These are phyloP conservation scores for Magnaporthiopsis rhizophila DNA, from an alignment of 2,329 filamentous ascomycete species.

Conservation along the genomic window DNA sequence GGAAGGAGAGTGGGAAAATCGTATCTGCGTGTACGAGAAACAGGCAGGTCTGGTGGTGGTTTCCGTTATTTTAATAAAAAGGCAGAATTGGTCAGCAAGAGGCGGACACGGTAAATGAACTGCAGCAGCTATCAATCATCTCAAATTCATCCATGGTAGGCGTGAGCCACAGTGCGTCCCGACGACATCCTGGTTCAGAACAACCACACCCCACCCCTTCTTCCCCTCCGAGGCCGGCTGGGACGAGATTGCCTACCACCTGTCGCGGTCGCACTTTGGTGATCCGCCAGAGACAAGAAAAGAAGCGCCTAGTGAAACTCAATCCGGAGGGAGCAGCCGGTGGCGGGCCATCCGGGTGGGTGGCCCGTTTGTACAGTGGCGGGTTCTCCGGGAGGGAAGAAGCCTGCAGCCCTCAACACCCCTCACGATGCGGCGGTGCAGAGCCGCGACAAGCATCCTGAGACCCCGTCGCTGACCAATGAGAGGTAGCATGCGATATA, in stretches of 20 bases:
- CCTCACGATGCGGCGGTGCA: too few species aligned
- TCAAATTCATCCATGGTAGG: background rate
- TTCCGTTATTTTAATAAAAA: too few species aligned
- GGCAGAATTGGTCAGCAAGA: too few species aligned
- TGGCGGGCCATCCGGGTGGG: too few species aligned
- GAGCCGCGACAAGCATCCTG: background rate
- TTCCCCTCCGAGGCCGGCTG: background rate
- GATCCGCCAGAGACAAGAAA: background rate
- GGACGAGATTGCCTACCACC: background rate
- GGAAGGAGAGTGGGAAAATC: background rate
- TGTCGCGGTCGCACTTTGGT: background rate
- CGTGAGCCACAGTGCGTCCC: too few species aligned
- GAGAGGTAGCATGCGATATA: background rate
- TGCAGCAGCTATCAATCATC: background rate
- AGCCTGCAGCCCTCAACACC: background rate
- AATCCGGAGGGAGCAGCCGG: background rate
- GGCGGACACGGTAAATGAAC: background rate
- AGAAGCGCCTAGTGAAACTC: background rate
- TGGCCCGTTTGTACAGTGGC: background rate
- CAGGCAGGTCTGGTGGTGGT: too few species aligned
- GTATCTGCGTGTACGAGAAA: too few species aligned
- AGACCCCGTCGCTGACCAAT: background rate
- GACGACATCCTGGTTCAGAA: background rate
- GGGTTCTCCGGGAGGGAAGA: background rate
- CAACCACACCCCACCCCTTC: too few species aligned